Conservation (phyloP, 805 yeast species). For the Kodamaea hsintzibuensis region DNA sequence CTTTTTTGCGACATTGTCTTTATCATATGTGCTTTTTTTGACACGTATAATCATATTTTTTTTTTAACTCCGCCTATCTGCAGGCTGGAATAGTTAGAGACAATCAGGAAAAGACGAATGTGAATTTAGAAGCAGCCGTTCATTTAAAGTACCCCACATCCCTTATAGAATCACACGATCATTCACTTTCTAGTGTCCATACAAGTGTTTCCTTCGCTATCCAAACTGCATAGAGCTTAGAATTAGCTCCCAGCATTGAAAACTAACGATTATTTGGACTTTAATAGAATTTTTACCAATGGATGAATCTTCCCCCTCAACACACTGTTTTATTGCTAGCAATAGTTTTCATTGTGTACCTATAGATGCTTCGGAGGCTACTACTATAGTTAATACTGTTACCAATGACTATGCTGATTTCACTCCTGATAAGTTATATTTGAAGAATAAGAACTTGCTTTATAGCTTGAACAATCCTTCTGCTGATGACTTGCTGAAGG, state of each 20-base stretch:
- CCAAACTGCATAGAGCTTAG: neutral
- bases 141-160: constrained; percentile 1
- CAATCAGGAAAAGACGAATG: constrained; percentile 5
- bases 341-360: constrained; percentile 29
- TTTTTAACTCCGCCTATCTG: neutral
- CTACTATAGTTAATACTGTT: constrained; percentile 5
- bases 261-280: neutral
- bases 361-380: constrained; percentile 14
- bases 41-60: neutral
- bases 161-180: constrained; percentile 3
- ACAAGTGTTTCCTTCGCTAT: neutral
- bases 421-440: constrained; percentile 17
- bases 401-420: constrained; percentile 15
- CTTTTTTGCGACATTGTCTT: too few species aligned
- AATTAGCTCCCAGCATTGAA: neutral
- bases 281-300: neutral
- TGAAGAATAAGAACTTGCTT: constrained; percentile 22
- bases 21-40: neutral
- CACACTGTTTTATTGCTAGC: constrained; percentile 26
- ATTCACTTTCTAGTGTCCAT: neutral
- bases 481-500: constrained; percentile 18
- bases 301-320: constrained; percentile 14
- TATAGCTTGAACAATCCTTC: constrained; percentile 30
- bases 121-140: constrained; percentile 3
- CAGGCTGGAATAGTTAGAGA: constrained; percentile 4